Conservation (phyloP, 306 rosid species). For the Leucaena leucocephala region DNA sequence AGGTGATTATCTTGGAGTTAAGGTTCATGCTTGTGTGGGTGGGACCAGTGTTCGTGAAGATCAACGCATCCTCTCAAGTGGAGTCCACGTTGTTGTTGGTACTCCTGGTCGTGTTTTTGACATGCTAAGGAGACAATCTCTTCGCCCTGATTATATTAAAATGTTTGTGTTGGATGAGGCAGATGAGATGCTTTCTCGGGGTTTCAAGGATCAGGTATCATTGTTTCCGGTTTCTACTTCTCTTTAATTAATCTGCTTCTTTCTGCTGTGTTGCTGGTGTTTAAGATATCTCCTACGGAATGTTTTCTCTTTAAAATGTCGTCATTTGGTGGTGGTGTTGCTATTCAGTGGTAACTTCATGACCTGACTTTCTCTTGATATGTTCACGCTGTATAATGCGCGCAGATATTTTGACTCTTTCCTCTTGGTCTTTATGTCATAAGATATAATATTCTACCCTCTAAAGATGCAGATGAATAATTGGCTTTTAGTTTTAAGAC, state of each 20-base stretch:
- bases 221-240: background rate
- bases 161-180: slow-evolving; percentile 75
- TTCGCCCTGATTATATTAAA: slow-evolving; percentile 58
- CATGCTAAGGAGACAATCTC: slow-evolving; percentile 68
- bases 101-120: slow-evolving; percentile 79
- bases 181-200: slow-evolving; percentile 75
- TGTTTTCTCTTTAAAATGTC: background rate
- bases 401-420: background rate
- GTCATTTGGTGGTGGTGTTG: background rate
- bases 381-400: background rate
- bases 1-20: slow-evolving; percentile 70
- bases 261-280: background rate
- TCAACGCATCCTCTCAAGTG: slow-evolving; percentile 63
- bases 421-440: background rate
- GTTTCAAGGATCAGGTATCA: slow-evolving; percentile 70
- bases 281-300: background rate
- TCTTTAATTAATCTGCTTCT: slow-evolving; percentile 4
- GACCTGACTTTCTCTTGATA: background rate
- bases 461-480: too few relatives aligned
- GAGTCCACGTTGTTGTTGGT: slow-evolving; percentile 73
- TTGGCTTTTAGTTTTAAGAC: too few relatives aligned
- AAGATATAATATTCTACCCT: too few relatives aligned
- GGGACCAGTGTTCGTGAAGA: slow-evolving; percentile 78
- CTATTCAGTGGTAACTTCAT: background rate
- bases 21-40: slow-evolving; percentile 75